Evolutionary conservation across 2,329 filamentous ascomycete genomes (phyloP).

Genomic region (Penicillium verrucosum): DNA sequence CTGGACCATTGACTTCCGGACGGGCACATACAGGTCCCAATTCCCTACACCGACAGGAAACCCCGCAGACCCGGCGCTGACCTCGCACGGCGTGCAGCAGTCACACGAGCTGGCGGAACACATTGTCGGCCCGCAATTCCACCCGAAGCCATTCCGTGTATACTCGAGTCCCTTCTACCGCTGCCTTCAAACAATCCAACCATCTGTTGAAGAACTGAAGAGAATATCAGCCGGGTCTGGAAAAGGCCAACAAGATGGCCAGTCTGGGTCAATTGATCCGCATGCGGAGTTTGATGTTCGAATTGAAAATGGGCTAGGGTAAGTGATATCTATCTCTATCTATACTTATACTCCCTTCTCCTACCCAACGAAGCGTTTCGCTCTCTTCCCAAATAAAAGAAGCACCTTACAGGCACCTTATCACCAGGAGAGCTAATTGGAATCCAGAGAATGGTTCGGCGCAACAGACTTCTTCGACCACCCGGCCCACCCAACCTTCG

Average conservation of each 20-base stretch:
- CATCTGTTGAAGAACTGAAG: constrained; percentile 49
- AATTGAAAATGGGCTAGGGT: constrained; percentile 55
- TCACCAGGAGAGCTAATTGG: not conserved
- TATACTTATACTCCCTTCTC: not conserved
- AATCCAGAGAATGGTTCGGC: constrained; percentile 81
- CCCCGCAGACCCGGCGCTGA: constrained; percentile 80
- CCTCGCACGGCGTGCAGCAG: constrained; percentile 81
- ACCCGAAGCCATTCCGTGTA: constrained; percentile 51
- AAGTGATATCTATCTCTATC: constrained; percentile 13
- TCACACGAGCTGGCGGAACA: constrained; percentile 66
- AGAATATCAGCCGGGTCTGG: constrained; percentile 13
- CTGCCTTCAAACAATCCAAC: constrained; percentile 78
- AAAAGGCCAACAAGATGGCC: constrained; percentile 8
- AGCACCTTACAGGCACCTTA: not conserved
- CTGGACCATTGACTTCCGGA: constrained; percentile 79
- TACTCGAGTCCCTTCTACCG: constrained; percentile 87
- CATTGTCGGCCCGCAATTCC: constrained; percentile 29
- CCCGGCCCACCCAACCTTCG: constrained; percentile 67
- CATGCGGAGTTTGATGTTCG: constrained; percentile 42
- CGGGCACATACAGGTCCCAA: constrained; percentile 70
- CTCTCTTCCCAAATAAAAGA: not conserved
- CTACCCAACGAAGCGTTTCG: not conserved
- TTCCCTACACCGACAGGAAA: constrained; percentile 83
- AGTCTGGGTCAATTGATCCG: constrained; percentile 33
- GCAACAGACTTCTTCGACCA: constrained; percentile 75